Conservation (phyloP, 768 basidiomycete species). For the Naganishia vishniacii region DNA sequence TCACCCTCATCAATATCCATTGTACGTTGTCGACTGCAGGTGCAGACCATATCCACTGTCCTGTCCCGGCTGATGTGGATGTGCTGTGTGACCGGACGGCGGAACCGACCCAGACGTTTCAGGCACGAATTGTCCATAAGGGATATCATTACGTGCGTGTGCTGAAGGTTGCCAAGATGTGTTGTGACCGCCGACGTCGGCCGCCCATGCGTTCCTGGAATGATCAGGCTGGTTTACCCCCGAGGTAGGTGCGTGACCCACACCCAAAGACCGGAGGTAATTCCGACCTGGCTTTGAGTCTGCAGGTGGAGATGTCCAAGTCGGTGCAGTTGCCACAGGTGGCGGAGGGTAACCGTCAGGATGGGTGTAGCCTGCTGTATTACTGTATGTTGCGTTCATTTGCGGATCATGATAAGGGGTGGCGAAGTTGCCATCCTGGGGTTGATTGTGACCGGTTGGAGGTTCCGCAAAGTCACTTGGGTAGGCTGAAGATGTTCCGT, state of each 20-base stretch:
- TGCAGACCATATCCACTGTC: background rate
- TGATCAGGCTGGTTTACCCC: background rate
- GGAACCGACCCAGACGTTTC: background rate
- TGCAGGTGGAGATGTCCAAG: background rate
- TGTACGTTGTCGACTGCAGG: background rate
- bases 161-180: background rate
- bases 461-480: background rate
- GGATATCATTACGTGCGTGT: background rate
- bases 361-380: background rate
- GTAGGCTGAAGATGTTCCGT: background rate
- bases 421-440: background rate
- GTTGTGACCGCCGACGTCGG: too few relatives aligned
- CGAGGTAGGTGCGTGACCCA: background rate
- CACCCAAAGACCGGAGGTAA: constrained; percentile 12
- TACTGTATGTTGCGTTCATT: background rate
- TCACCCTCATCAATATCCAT: background rate
- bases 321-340: background rate
- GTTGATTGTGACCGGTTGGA: background rate
- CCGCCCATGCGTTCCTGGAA: too few relatives aligned
- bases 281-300: constrained; percentile 6
- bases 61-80: background rate
- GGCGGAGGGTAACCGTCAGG: background rate
- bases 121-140: background rate
- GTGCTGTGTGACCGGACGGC: background rate
- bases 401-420: background rate